A percentile compares a stretch with the other conserved stretches of the same genome.
Conservation (phyloP, 768 basidiomycete genomes). For the Lactarius psammicola region DNA sequence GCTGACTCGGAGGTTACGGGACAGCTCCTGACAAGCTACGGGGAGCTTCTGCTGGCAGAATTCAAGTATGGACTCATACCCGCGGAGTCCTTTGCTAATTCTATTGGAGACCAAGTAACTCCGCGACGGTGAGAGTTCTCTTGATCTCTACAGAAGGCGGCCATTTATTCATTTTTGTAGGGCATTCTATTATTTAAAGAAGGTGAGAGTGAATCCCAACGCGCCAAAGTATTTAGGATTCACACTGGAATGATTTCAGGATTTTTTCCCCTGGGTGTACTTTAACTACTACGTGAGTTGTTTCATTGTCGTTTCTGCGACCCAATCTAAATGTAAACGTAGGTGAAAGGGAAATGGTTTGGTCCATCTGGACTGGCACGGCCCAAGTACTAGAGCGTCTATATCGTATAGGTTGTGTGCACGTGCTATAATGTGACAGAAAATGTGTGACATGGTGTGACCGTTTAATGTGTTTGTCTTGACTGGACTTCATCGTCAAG, state of each 20-base stretch:
- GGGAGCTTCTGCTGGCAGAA: constrained; percentile 82
- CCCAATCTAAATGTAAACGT: background rate
- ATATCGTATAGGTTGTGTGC: background rate
- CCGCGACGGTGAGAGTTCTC: constrained; percentile 59
- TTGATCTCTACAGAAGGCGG: background rate
- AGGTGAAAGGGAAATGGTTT: constrained; percentile 37
- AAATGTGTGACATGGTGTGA: constrained; percentile 18
- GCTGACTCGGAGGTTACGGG: constrained; percentile 2
- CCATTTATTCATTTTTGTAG: constrained; percentile 26
- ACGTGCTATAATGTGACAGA: constrained; percentile 14
- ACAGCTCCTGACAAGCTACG: constrained; percentile 78
- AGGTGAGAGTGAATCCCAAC: constrained; percentile 14
- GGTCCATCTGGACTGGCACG: constrained; percentile 32
- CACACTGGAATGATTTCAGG: constrained; percentile 20
- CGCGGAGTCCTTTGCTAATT: constrained; percentile 75
- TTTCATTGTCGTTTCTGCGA: background rate
- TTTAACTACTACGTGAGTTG: constrained; percentile 31
- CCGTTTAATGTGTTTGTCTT: constrained; percentile 24
- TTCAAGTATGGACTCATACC: constrained; percentile 91
- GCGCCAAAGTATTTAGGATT: constrained; percentile 25
- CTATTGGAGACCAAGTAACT: constrained; percentile 72
- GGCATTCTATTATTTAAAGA: constrained; percentile 50
- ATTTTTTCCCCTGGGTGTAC: constrained; percentile 40
- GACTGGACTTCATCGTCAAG: background rate
- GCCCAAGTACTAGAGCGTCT: constrained; percentile 26